Evolutionary conservation across 345 rosid genomes (phyloP), one percentile per base, ranked within the genome.

Genomic region (Bretschneidera sinensis): DNA sequence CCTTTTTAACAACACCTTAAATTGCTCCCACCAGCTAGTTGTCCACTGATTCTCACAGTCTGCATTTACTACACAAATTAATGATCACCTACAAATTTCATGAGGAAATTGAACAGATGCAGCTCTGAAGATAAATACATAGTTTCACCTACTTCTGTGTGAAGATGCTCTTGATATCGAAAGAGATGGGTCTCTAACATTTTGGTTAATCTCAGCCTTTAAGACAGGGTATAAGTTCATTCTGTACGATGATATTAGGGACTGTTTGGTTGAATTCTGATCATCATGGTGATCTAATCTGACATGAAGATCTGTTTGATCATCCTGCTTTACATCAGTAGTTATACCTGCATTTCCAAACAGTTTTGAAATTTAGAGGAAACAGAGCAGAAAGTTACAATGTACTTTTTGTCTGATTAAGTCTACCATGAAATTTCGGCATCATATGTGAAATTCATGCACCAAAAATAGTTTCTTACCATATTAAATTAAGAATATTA

Each of bases 11-110:
- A 92, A 62, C 24, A 88, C 95, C 62, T 34, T 73, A 74, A 91
- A 88, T 65, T 91, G 95, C 71, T 85, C 77, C 81, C 88, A 81
- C 96, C 98, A 91, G 68, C 71, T 84, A 14, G 81, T 78, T n/a
- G 84, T 79, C 98, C 98, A 91, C 61, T 79, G 77, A 57, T 64
- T 70, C 75, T 80, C 76, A 58, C 55, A 57, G 48, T 59, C 84
- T 66, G 67, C 21, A 21, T 19, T n/a, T 17, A 16, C 48, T 51
- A 55, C 10, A 39, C 39, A 18, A 9, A 39, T 21, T 23, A 34
- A 57, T 58, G 23, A 74, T 58, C 31, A 58, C 2, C 16, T 11
- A 16, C 43, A 9, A 1, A 0, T 7, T 21, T 10, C 47, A 45
- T 21, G 54, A 19, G 34, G 22, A 24, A 45, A 9, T 43, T 60